Conservation (phyloP, 106 monocot genomes). For the Xerophyta viscosa region DNA sequence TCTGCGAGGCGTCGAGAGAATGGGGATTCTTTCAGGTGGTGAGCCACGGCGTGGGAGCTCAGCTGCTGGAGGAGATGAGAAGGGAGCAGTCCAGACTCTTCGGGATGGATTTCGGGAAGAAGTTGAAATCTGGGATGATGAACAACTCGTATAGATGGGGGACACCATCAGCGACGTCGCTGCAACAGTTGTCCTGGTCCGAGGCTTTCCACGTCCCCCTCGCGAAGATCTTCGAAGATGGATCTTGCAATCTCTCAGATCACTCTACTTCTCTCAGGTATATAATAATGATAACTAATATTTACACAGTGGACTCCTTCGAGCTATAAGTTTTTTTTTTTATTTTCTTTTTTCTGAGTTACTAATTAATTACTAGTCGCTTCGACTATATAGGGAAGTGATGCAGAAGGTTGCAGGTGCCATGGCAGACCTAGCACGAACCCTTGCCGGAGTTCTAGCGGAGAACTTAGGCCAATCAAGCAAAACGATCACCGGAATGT, state of each 20-base stretch:
- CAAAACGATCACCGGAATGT: constrained; percentile 27
- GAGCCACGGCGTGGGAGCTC: constrained; percentile 62
- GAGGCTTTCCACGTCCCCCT: constrained; percentile 89
- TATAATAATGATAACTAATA: too few species aligned
- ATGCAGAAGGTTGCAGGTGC: constrained; percentile 46
- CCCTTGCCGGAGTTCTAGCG: constrained; percentile 37
- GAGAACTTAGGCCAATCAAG: constrained; percentile 38
- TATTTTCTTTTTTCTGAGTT: too few species aligned
- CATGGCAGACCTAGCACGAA: constrained; percentile 34
- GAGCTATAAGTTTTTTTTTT: too few species aligned
- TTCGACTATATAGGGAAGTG: constrained; percentile 48
- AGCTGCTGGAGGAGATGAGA: constrained; percentile 51
- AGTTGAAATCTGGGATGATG: constrained; percentile 29
- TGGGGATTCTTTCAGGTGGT: constrained; percentile 82
- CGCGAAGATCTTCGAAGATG: constrained; percentile 27
- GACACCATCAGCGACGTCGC: constrained; percentile 44
- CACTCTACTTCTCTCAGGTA: constrained; percentile 61
- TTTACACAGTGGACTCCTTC: too few species aligned
- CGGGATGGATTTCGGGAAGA: constrained; percentile 49
- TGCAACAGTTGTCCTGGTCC: constrained; percentile 80
- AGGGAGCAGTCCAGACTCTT: constrained; percentile 59
- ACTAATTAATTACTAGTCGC: too few species aligned
- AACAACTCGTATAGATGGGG: constrained; percentile 82
- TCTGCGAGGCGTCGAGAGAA: constrained; percentile 38
- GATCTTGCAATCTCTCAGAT: constrained; percentile 16